Percentiles rank a stretch among this genome's conserved stretches.
These are phyloP conservation scores for Dimocarpus longan DNA, from an alignment of 345 rosid species.

Conservation along the genomic window DNA sequence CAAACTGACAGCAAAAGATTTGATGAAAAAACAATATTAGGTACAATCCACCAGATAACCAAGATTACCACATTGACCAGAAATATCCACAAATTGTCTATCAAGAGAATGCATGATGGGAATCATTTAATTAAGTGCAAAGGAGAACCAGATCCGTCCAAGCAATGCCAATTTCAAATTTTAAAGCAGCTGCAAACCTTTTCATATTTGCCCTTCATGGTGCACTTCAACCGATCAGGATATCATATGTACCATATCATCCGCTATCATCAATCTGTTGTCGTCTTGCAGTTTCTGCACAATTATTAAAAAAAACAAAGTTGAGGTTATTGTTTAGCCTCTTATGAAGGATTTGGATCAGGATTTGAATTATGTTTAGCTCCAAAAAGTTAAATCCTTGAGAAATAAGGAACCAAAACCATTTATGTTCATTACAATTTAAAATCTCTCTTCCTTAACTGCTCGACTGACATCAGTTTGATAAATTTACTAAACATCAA, in stretches of 20 bases:
- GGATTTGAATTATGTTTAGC: not conserved
- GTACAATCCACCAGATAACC: no score
- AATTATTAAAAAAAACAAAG: constrained; percentile 4
- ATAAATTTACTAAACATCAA: not conserved
- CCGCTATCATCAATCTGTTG: constrained; percentile 88
- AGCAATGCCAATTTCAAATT: not conserved
- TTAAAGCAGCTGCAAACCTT: constrained; percentile 15
- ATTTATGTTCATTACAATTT: not conserved
- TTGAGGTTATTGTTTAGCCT: constrained; percentile 6
- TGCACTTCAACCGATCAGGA: constrained; percentile 32
- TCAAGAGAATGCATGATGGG: not conserved
- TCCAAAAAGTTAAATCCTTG: not conserved
- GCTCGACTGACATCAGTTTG: not conserved
- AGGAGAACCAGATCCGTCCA: not conserved
- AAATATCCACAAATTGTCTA: no score
- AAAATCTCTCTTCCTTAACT: not conserved
- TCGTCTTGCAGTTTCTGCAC: constrained; percentile 88
- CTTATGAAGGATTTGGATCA: constrained; percentile 12
- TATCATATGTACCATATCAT: constrained; percentile 73
- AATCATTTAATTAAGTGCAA: not conserved
- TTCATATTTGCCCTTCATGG: constrained; percentile 4
- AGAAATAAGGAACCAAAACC: not conserved
- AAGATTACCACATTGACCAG: no score
- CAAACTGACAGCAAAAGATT: not conserved
- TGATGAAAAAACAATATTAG: no score